Base-by-base conservation (phyloP, 768 basidiomycete species). In the Pilatotrama ljubarskyi region DNA sequence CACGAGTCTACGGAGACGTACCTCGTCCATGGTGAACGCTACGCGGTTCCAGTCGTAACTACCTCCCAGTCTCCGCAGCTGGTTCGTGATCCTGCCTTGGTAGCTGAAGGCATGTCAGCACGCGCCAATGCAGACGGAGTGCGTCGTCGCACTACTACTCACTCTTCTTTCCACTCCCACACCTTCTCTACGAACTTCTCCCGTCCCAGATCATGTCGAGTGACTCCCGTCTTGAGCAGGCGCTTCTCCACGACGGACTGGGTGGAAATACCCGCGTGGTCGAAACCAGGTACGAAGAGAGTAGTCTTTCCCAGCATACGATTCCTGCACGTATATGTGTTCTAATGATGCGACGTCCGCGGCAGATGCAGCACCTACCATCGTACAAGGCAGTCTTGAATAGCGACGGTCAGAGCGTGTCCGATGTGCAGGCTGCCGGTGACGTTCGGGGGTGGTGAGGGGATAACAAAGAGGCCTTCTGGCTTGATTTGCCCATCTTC, bases 161-260 rank as follows among this genome's bases (percentile, higher is more conserved):
- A 96, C 93, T 96, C 93, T 66, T 95, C 91, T 73, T 97, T 98
- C 97, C 97, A 99, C 26, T 90, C 89, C 87, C 88, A 88, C 26
- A 98, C 95, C 56, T 87, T 91, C 63, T 88, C 85, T 64, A 99
- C 70, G 75, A 99, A 98, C 67, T 81, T 85, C 67, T 96, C 93
- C 44, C 97, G 85, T 0, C 97, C 97, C n/a, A 98, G 82, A 72
- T 98, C 93, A 72, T 98, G 95, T 53, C 96, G 78, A 2, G 91
- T 91, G 74, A 87, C 79, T 1, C 93, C 91, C 0, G 83, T 73
- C 76, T 96, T 99, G 78, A 84, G 90, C 35, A 98, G 69, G 17
- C 95, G 83, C 73, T 93, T 94, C 73, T 98, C 97, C 1, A 98
- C 96, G 15, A 99, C 96, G 44, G 92, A 92, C 74, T 99, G 97